Conservation (phyloP, 306 rosid genomes). For the Prunus davidiana region DNA sequence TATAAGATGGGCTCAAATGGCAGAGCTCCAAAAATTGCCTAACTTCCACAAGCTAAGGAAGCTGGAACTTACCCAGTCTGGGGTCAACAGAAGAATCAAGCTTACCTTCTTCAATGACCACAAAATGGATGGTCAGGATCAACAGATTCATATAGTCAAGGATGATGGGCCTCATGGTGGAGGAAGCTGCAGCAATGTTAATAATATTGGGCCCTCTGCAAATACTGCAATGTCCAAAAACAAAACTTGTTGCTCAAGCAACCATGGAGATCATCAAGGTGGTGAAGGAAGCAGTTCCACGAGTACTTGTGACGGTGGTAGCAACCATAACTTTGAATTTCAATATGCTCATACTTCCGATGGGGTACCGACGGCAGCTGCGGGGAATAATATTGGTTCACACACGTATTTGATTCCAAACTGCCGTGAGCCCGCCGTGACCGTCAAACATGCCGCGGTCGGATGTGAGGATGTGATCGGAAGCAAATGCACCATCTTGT, state of each 20-base stretch:
- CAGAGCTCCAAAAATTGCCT: neutral
- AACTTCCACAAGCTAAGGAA: neutral
- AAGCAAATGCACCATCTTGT: slow-evolving; percentile 4
- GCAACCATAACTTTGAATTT: neutral
- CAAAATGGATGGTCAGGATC: too few relatives aligned
- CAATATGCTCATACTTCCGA: neutral
- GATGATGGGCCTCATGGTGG: neutral
- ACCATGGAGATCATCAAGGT: neutral
- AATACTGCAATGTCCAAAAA: too few relatives aligned
- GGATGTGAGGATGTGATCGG: neutral
- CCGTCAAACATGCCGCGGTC: neutral
- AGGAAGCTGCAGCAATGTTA: neutral
- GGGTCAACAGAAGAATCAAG: neutral
- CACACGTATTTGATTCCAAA: neutral
- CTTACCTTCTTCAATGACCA: neutral
- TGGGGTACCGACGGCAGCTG: neutral
- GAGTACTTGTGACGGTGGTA: neutral
- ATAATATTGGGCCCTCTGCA: too few relatives aligned
- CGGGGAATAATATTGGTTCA: neutral
- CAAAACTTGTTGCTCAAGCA: too few relatives aligned
- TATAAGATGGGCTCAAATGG: slow-evolving; percentile 1
- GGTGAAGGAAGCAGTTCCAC: neutral
- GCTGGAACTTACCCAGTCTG: neutral
- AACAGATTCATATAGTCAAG: neutral
- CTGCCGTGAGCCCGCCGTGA: neutral